phyloP scores from a whole-genome alignment of 148 eudicot species.

The Diospyros lotus region DNA sequence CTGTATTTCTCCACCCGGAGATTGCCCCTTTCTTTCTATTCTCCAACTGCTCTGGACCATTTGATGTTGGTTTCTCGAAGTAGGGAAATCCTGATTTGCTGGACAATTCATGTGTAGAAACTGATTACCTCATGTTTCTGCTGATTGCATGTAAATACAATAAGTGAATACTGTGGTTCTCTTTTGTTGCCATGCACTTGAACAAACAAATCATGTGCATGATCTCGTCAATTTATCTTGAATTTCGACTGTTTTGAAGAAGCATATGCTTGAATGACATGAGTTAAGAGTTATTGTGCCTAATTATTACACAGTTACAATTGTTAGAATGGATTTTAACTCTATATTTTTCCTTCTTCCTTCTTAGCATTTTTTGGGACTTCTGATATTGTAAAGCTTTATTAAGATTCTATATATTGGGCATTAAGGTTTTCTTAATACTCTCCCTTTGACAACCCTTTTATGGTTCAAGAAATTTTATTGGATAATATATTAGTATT shows the following conservation, averaged over 20 bases:
- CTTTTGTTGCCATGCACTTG: background rate
- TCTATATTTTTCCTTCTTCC: no score
- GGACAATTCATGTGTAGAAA: constrained; percentile 1
- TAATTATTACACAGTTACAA: background rate
- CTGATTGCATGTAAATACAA: constrained; percentile 14
- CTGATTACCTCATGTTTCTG: background rate
- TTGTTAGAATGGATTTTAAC: no score
- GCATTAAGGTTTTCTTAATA: no score
- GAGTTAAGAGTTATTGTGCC: background rate
- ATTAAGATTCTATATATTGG: no score
- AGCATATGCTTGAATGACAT: background rate
- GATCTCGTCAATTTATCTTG: background rate
- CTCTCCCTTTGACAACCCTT: no score
- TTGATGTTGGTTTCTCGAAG: constrained; percentile 2
- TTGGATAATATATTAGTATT: no score
- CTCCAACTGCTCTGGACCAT: background rate
- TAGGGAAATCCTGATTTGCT: background rate
- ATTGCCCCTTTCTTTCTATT: background rate
- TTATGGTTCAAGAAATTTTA: no score
- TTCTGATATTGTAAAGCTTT: no score
- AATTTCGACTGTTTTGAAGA: background rate
- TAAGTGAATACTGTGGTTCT: background rate
- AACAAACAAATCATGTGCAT: background rate
- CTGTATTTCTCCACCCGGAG: background rate
- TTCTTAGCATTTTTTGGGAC: no score